Evolutionary conservation across 352 stramenopile genomes (phyloP).

Genomic region (Phytophthora boehmeriae): DNA sequence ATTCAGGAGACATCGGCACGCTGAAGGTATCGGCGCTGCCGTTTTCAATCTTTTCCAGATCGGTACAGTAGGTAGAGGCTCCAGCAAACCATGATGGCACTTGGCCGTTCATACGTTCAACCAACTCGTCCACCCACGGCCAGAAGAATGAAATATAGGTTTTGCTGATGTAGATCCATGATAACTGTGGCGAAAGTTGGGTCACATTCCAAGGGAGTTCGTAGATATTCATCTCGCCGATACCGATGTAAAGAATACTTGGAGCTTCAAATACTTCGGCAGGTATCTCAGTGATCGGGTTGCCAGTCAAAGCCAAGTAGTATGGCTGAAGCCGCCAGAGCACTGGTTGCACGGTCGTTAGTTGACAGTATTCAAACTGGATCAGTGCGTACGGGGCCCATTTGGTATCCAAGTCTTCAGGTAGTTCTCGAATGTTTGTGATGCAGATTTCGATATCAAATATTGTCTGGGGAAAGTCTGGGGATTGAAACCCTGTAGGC

Average conservation of each 20-base stretch:
- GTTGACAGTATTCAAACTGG: conserved; percentile 13
- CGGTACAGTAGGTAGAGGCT: not conserved
- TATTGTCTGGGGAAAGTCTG: conserved; percentile 23
- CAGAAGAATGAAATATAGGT: not conserved
- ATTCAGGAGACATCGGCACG: conserved; percentile 2
- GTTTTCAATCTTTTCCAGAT: not conserved
- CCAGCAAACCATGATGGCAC: not conserved
- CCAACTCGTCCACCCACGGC: not conserved
- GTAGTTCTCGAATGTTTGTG: conserved; percentile 30
- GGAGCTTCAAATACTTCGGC: conserved; percentile 5
- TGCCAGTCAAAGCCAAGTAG: conserved; percentile 23
- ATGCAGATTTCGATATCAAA: conserved; percentile 36
- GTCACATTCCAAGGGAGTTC: conserved; percentile 16
- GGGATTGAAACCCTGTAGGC: conserved; percentile 29
- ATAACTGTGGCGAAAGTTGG: not conserved
- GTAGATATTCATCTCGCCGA: conserved; percentile 3
- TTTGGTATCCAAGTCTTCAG: conserved; percentile 26
- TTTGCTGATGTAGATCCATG: not conserved
- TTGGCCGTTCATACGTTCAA: not conserved
- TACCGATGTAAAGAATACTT: conserved; percentile 4
- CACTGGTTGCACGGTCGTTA: conserved; percentile 10
- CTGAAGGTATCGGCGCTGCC: conserved; percentile 3
- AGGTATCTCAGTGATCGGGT: conserved; percentile 22
- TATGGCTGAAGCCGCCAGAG: conserved; percentile 10
- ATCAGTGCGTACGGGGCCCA: conserved; percentile 21